Evolutionary conservation across 345 rosid species (phyloP), one percentile per base, ranked within the genome.

Genomic region (Boechera stricta): DNA sequence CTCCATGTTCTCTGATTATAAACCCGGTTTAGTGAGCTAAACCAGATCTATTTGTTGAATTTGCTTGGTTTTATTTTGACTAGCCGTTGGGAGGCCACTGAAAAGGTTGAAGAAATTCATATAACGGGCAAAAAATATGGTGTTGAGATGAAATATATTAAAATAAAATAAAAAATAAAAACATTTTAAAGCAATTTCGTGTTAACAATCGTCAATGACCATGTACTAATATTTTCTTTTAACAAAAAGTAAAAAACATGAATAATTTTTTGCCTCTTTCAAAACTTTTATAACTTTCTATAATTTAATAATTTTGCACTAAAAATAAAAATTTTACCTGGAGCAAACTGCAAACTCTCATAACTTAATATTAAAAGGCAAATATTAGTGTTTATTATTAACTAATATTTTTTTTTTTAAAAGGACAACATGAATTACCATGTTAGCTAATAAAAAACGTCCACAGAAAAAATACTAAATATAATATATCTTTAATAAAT

Each of bases 1-100:
- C 73, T 72, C 26, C 81, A 78, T 58, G 77, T 77, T 57, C 67
- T 71, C 31, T 72, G 56, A 66, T 66, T 45, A 12, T 26, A 26
- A 53, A 32, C 0, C 70, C 51, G 75, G 64, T 76, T 51, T 13
- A 68, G 21, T 2, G 3, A 10, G 1, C 35, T 63, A 15, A 62
- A 77, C 80, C 75, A 41, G 51, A 52, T n/a, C 1, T 12, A 11
- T 28, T 29, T 67, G 62, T 48, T 35, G 41, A 60, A 64, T 32
- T 21, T 41, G 55, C 16, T 32, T 41, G 33, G 29, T 10, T 67
- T 3, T 11, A 18, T 7, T 6, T 53, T 24, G 64, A 63, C 64
- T 73, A 64, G 77, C 77, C 77, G 77, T 74, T 74, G 36, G 71
- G 21, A 63, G 15, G 54, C 33, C 54, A 52, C 53, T 63, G 41